Base-by-base conservation (phyloP, 331 rosid genomes). In the Acacia concinna region DNA sequence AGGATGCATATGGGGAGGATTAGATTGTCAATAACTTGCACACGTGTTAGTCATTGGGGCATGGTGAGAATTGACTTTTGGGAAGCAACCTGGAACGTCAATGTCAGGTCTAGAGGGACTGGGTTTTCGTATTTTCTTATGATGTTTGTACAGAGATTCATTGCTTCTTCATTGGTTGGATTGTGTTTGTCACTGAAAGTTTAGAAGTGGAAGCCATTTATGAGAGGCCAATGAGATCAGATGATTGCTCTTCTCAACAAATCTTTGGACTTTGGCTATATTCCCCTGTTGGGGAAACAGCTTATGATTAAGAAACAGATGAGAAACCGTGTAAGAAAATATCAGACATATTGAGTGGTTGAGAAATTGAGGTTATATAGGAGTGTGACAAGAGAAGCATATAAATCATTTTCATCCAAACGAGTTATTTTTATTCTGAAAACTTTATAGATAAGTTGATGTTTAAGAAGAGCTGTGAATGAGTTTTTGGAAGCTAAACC, bases 61-160 rank as follows among this genome's bases (percentile, higher is more conserved):
- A 44, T 69, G 74, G 21, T 37, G 59, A 67, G 60, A 75, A 81
- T 85, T 83, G 87, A 85, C 86, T 88, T 83, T 88, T 21, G 82
- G 75, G 62, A 52, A 75, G 44, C 69, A 67, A 73, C 76, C 76
- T 73, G 73, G 62, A 74, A 83, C 78, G 72, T 83, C 87, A 86
- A 63, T 67, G 78, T 85, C 86, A 74, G n/a, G 44, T 77, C 73
- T 40, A 68, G n/a, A 79, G 41, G 32, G 71, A 47, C 37, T 60
- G 28, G 78, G 75, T 75, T 80, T 82, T 47, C 13, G 78, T 31
- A 46, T 31, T 78, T 82, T 56, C 13, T 81, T 25, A 38, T 31
- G 18, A 69, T 47, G 54, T 20, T 9, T 41, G 69, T 78, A 25
- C 12, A 78, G 64, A 46, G 69, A 47, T 46, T 34, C 43, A 74